Percentiles rank a stretch among this genome's conserved stretches.
Conservation (phyloP, 2,329 filamentous ascomycete genomes). For the Penicillium sp. region DNA sequence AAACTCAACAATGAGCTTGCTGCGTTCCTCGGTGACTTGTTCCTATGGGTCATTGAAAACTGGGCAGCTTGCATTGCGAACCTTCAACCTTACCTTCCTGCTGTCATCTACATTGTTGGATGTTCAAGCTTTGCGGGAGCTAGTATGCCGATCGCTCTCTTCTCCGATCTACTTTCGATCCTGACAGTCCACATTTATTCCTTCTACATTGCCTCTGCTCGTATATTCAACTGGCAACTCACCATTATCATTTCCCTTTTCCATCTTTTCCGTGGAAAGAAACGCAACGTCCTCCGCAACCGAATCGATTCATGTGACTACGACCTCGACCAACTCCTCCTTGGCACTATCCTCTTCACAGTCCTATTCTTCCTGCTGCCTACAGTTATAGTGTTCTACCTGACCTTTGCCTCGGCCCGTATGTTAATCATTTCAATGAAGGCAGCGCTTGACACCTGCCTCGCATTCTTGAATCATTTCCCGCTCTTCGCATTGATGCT, state of each 20-base stretch:
- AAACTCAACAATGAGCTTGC: conserved; percentile 95
- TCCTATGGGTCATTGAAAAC: conserved; percentile 97
- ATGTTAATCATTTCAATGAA: conserved; percentile 96
- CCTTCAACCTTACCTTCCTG: conserved; percentile 75
- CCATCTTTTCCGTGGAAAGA: conserved; percentile 96
- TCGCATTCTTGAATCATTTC: conserved; percentile 96
- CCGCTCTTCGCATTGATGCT: conserved; percentile 97
- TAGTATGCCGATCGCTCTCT: conserved; percentile 93
- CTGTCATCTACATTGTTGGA: conserved; percentile 87
- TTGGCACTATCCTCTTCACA: conserved; percentile 95
- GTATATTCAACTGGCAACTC: conserved; percentile 98
- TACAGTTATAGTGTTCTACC: conserved; percentile 93
- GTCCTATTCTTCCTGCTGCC: conserved; percentile 91
- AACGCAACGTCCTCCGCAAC: conserved; percentile 93
- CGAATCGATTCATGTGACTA: conserved; percentile 99
- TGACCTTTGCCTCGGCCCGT: conserved; percentile 89
- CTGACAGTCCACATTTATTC: conserved; percentile 96
- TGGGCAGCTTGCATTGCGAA: conserved; percentile 85
- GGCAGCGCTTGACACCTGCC: conserved; percentile 81
- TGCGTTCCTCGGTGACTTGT: conserved; percentile 89
- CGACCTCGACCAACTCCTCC: conserved; percentile 90
- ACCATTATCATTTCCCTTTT: conserved; percentile 97
- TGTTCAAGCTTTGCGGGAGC: conserved; percentile 94
- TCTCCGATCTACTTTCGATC: conserved; percentile 87
- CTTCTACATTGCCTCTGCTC: conserved; percentile 93